phyloP scores from a whole-genome alignment of 75 land plant genomes.

The Cupressus sempervirens region DNA sequence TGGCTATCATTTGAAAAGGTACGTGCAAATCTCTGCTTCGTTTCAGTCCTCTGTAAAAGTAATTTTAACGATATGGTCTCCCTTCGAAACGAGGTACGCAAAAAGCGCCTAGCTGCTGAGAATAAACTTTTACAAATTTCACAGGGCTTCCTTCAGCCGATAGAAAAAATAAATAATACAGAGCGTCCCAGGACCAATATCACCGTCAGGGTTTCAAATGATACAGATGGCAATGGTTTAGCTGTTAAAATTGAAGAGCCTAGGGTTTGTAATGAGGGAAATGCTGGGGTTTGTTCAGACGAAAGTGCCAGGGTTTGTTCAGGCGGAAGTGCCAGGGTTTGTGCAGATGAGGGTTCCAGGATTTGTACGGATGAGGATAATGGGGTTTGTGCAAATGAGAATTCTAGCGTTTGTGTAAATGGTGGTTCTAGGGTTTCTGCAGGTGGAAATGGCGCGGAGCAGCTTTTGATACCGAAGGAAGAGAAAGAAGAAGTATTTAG shows the following conservation, averaged over 20 bases:
- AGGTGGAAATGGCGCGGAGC: background rate
- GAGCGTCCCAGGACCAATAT: background rate
- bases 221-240: background rate
- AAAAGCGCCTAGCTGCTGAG: background rate
- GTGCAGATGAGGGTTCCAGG: background rate
- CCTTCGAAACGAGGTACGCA: background rate
- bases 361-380: background rate
- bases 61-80: conserved; percentile 1
- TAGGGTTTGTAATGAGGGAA: background rate
- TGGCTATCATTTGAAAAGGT: background rate
- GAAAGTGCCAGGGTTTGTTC: background rate
- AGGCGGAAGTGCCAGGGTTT: background rate
- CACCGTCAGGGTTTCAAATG: background rate
- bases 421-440: background rate
- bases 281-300: background rate
- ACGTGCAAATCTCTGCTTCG: background rate
- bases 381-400: background rate
- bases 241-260: background rate
- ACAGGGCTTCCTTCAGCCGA: background rate
- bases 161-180: background rate
- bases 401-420: background rate
- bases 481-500: background rate
- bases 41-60: background rate
- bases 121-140: background rate
- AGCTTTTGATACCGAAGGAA: background rate